A percentile compares a stretch with the other conserved stretches of the same genome.
Evolutionary conservation across 2,329 filamentous ascomycete genomes (phyloP).

Genomic region (Trichophyton rubrum): DNA sequence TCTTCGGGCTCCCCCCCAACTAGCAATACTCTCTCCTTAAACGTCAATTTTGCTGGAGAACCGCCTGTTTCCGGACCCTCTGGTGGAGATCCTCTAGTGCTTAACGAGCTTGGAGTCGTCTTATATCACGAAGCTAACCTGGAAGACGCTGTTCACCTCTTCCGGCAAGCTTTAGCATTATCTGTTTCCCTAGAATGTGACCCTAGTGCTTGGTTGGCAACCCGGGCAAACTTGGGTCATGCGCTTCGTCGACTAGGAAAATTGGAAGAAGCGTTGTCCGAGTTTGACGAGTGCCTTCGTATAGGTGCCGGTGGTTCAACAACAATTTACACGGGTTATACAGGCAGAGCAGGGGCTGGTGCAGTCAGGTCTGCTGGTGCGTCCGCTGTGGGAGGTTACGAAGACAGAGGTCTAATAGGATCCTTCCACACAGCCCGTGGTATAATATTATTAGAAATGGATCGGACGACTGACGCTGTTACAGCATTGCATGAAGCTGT

Average conservation of each 20-base stretch:
- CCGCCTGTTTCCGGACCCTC: slow-evolving; percentile 36
- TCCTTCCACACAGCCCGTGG: slow-evolving; percentile 48
- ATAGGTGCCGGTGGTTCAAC: slow-evolving; percentile 64
- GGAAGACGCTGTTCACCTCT: slow-evolving; percentile 62
- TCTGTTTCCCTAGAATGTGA: slow-evolving; percentile 73
- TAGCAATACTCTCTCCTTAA: slow-evolving; percentile 14
- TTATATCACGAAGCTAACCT: slow-evolving; percentile 80
- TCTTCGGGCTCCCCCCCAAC: slow-evolving; percentile 30
- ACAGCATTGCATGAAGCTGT: slow-evolving; percentile 63
- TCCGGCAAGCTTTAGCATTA: slow-evolving; percentile 62
- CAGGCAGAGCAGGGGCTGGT: slow-evolving; percentile 26
- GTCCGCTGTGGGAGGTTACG: slow-evolving; percentile 34
- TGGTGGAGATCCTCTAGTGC: slow-evolving; percentile 61
- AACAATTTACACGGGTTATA: slow-evolving; percentile 59
- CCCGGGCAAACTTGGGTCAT: slow-evolving; percentile 79
- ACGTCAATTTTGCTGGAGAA: slow-evolving; percentile 17
- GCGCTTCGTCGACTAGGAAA: slow-evolving; percentile 62
- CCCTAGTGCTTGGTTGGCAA: slow-evolving; percentile 67
- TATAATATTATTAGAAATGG: slow-evolving; percentile 67
- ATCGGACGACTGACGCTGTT: slow-evolving; percentile 62
- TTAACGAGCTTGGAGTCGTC: slow-evolving; percentile 96
- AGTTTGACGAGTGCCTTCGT: slow-evolving; percentile 80
- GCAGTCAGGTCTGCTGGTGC: slow-evolving; percentile 25
- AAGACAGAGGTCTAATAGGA: slow-evolving; percentile 35
- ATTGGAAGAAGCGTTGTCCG: slow-evolving; percentile 57